Percentiles rank a stretch among this genome's conserved stretches.
Evolutionary conservation across 805 yeast genomes (phyloP).

Genomic region (Candida nonsorbophila): DNA sequence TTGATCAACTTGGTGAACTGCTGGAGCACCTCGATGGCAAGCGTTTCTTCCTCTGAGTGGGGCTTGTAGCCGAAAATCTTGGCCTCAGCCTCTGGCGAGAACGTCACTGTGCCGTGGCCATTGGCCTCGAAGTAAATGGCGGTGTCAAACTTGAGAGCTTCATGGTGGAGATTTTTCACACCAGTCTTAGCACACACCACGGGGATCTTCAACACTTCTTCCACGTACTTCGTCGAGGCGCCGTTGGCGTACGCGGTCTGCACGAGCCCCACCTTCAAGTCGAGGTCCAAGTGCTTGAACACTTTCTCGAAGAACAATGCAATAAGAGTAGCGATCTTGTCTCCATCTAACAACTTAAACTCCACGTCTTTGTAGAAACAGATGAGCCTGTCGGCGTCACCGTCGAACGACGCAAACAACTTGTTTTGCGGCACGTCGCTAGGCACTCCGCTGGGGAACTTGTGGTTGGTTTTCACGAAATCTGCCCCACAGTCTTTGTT

Average conservation of each 20-base stretch:
- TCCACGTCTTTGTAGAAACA: conserved; percentile 53
- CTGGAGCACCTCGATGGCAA: conserved; percentile 50
- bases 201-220: conserved; percentile 58
- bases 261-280: conserved; percentile 66
- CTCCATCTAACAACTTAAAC: conserved; percentile 80
- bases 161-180: conserved; percentile 93
- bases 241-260: conserved; percentile 99
- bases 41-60: conserved; percentile 35
- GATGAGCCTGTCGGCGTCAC: conserved; percentile 94
- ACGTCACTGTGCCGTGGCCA: conserved; percentile 97
- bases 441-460: conserved; percentile 57
- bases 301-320: conserved; percentile 61
- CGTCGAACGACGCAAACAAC: conserved; percentile 84
- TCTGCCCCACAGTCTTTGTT: conserved; percentile 93
- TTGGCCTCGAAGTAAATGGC: conserved; percentile 98
- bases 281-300: conserved; percentile 42
- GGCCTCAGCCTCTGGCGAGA: conserved; percentile 48
- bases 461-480: conserved; percentile 85
- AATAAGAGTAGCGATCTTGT: conserved; percentile 81
- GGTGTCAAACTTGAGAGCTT: conserved; percentile 75
- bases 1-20: conserved; percentile 71
- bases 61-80: conserved; percentile 29
- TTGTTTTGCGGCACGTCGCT: conserved; percentile 33
- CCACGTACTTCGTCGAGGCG: conserved; percentile 70
- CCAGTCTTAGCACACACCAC: conserved; percentile 92